phyloP scores from a whole-genome alignment of 208 protist species.

The Trypanosoma rangeli region DNA sequence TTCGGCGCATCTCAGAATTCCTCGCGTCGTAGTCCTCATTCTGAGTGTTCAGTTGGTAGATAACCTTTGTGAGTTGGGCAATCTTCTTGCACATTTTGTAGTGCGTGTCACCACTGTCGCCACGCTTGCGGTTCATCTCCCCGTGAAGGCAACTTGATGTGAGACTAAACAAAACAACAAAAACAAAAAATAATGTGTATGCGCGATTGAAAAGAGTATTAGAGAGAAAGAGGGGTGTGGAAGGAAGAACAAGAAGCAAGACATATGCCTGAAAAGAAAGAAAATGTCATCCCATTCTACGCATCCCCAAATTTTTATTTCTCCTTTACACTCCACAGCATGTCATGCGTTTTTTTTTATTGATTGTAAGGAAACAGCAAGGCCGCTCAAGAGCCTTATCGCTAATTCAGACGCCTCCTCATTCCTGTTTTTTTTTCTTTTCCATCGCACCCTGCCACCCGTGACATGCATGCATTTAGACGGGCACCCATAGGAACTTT shows the following conservation, averaged over 20 bases:
- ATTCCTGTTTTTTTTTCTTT: no score
- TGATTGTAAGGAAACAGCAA: background rate
- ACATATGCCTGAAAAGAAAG: background rate
- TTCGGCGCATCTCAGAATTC: slow-evolving; percentile 49
- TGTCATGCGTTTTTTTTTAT: no score
- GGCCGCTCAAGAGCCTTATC: background rate
- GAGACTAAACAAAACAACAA: background rate
- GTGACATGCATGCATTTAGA: background rate
- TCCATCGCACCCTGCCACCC: no score
- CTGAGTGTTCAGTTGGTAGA: slow-evolving; percentile 95
- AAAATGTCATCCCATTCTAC: background rate
- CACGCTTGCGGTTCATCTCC: slow-evolving; percentile 8
- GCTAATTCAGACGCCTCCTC: background rate
- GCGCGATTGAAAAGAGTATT: slow-evolving; percentile 3
- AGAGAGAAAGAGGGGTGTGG: slow-evolving; percentile 13
- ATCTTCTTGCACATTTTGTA: slow-evolving; percentile 97
- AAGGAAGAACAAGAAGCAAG: background rate
- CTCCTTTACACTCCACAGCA: no score
- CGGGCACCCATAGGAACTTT: background rate
- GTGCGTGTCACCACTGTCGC: slow-evolving; percentile 74
- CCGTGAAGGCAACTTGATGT: background rate
- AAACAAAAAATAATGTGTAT: no score
- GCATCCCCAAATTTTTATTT: no score
- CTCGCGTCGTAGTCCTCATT: slow-evolving; percentile 94
- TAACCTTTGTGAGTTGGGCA: slow-evolving; percentile 96